phyloP scores from a whole-genome alignment of 2,329 filamentous ascomycete species.

The Trichoderma arundinaceum region DNA sequence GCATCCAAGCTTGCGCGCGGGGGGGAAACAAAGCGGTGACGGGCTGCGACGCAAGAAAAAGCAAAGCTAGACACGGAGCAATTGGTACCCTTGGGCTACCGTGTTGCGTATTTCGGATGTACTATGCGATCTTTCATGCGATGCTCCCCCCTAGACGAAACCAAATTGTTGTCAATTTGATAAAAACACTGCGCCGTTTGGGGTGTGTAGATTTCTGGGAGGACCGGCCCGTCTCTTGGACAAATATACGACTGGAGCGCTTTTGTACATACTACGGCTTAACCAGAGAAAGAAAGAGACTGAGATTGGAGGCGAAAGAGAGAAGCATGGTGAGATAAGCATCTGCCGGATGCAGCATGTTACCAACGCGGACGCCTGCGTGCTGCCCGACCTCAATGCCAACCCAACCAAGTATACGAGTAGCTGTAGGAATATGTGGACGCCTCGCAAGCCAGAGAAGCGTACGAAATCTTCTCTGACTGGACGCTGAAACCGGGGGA shows the following conservation, averaged over 20 bases:
- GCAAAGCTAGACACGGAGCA: neutral
- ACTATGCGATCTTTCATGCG: constrained; percentile 6
- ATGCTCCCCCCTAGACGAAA: constrained; percentile 10
- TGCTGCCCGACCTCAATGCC: constrained; percentile 32
- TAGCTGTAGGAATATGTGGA: constrained; percentile 19
- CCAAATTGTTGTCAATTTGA: neutral
- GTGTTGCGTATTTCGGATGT: constrained; percentile 12
- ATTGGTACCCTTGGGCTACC: neutral
- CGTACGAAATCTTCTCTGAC: constrained; percentile 4
- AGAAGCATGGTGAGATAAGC: constrained; percentile 9
- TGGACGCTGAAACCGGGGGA: constrained; percentile 30
- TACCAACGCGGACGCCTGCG: constrained; percentile 19
- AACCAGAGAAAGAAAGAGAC: neutral
- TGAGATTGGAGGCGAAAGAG: neutral
- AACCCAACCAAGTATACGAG: constrained; percentile 24
- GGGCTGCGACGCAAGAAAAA: constrained; percentile 4
- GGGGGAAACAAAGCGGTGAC: constrained; percentile 25
- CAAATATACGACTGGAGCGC: no score
- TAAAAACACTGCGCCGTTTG: neutral
- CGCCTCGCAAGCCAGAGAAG: constrained; percentile 29
- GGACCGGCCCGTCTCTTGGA: neutral
- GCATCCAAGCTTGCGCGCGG: constrained; percentile 20
- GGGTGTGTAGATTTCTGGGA: neutral
- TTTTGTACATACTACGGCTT: no score
- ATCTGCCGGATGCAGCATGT: constrained; percentile 12